Conservation (phyloP, 1,284 basidiomycete species). For the Ganoderma sp. region DNA sequence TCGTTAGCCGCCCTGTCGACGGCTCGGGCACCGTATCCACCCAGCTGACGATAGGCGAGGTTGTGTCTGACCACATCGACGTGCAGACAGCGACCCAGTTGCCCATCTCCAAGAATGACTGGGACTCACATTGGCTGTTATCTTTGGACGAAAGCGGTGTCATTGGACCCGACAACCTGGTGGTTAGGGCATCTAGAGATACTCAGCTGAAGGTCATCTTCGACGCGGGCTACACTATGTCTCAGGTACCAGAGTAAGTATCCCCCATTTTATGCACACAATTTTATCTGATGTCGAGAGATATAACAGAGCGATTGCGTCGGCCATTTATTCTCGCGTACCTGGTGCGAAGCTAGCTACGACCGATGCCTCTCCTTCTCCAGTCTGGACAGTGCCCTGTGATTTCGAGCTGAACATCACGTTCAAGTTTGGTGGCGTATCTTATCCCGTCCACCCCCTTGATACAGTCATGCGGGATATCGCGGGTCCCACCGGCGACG, state of each 20-base stretch:
- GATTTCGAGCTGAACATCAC: conserved; percentile 64
- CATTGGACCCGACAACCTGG: conserved; percentile 46
- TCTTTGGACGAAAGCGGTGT: conserved; percentile 44
- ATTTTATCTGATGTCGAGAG: conserved; percentile 2
- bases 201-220: conserved; percentile 60
- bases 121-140: conserved; percentile 45
- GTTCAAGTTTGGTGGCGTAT: conserved; percentile 59
- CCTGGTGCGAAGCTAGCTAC: conserved; percentile 55
- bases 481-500: conserved; percentile 35
- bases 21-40: conserved; percentile 40
- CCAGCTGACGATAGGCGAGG: conserved; percentile 46
- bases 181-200: conserved; percentile 50
- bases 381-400: conserved; percentile 64
- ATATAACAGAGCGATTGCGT: conserved; percentile 50
- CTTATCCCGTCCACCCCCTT: conserved; percentile 66
- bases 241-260: conserved; percentile 61
- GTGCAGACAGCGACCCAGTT: conserved; percentile 43
- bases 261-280: not conserved
- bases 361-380: conserved; percentile 46
- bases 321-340: conserved; percentile 61
- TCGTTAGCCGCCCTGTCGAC: conserved; percentile 42
- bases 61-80: conserved; percentile 39
- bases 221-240: conserved; percentile 69
- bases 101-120: conserved; percentile 32
- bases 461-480: conserved; percentile 49